phyloP scores from a whole-genome alignment of 345 rosid genomes.

The Trapa incisa region DNA sequence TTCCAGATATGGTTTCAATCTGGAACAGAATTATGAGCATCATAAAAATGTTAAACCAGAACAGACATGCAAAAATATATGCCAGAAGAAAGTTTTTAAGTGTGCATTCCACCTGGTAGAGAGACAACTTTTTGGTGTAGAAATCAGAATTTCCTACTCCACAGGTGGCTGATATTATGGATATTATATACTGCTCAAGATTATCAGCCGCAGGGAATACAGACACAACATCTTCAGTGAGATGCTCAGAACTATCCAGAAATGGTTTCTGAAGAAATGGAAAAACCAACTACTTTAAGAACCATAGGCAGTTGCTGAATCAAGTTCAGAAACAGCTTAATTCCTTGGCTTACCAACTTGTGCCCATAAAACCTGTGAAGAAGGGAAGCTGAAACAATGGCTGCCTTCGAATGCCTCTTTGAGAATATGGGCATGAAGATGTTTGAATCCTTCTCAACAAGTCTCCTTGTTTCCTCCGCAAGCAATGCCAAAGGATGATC shows the following conservation, averaged over 20 bases:
- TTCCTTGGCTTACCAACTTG: conserved; percentile 58
- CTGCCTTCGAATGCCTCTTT: conserved; percentile 75
- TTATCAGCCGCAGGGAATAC: conserved; percentile 86
- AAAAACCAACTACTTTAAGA: conserved; percentile 13
- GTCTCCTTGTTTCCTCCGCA: conserved; percentile 74
- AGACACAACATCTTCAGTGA: conserved; percentile 85
- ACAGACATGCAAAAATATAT: neutral
- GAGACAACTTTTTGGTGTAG: conserved; percentile 50
- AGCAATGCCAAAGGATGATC: conserved; percentile 80
- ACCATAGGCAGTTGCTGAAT: conserved; percentile 3
- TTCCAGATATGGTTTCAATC: conserved; percentile 90
- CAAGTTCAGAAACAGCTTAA: conserved; percentile 6
- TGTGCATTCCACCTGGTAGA: conserved; percentile 54
- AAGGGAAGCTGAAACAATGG: conserved; percentile 64
- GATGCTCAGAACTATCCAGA: conserved; percentile 69
- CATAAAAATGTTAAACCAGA: neutral
- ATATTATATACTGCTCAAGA: conserved; percentile 73
- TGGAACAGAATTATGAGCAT: conserved; percentile 10
- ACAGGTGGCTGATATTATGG: conserved; percentile 45
- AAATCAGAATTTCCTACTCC: conserved; percentile 51
- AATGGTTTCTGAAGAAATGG: conserved; percentile 73
- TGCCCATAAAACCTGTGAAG: conserved; percentile 79
- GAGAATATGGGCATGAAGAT: conserved; percentile 63
- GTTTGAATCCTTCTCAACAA: conserved; percentile 62
- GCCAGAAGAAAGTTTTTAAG: neutral